Evolutionary conservation across 441 rosid genomes (phyloP).

Genomic region (Theobroma grandiflorum): DNA sequence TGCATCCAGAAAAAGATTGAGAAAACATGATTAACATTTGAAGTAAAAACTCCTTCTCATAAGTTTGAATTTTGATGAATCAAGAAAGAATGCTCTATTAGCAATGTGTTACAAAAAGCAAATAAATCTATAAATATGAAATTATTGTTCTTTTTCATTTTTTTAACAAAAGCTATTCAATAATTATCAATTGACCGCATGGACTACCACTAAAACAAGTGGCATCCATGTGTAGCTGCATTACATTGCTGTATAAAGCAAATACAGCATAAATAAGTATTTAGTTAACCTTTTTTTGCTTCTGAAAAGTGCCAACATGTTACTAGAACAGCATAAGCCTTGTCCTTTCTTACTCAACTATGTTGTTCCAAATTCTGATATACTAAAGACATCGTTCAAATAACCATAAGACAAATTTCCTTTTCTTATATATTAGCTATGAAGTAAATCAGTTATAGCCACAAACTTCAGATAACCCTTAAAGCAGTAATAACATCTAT

Average conservation of each 20-base stretch:
- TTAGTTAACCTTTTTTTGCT: no score
- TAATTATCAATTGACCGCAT: not conserved
- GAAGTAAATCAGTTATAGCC: not conserved
- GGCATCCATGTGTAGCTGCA: conserved; percentile 6
- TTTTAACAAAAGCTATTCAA: not conserved
- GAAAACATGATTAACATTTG: conserved; percentile 5
- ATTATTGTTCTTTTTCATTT: not conserved
- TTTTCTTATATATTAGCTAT: not conserved
- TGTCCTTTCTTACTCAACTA: not conserved
- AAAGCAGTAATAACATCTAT: not conserved
- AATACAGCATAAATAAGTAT: no score
- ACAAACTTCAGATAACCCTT: not conserved
- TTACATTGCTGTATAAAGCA: not conserved
- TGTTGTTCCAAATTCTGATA: not conserved
- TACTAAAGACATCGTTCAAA: not conserved
- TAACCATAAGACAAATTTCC: not conserved
- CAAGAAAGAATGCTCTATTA: not conserved
- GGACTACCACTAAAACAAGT: not conserved
- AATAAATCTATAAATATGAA: not conserved
- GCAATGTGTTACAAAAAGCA: not conserved
- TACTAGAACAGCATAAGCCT: not conserved
- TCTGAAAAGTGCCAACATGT: no score
- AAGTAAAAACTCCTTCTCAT: not conserved
- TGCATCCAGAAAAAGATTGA: conserved; percentile 39
- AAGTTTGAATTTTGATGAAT: not conserved